Conservation (phyloP, 2,329 filamentous ascomycete species). For the Harringtonia aguacate region DNA sequence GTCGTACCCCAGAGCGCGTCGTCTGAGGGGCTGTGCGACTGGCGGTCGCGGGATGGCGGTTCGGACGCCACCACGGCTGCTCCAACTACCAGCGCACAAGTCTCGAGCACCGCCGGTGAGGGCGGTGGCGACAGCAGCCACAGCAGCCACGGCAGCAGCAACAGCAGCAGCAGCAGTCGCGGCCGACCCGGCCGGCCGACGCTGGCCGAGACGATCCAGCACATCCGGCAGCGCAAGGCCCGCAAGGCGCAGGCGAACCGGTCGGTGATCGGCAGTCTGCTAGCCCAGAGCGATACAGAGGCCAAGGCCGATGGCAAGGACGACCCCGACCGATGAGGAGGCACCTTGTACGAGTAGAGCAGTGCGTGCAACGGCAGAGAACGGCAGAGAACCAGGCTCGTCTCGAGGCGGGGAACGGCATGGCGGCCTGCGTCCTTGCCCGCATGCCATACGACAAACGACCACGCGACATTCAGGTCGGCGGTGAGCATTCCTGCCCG, state of each 20-base stretch:
- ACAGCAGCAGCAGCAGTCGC: background rate
- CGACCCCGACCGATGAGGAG: background rate
- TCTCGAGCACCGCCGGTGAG: constrained; percentile 10
- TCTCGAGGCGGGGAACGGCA: no score
- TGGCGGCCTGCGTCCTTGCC: no score
- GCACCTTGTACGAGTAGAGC: no score
- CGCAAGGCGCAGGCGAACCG: constrained; percentile 1
- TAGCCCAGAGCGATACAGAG: background rate
- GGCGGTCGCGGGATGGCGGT: constrained; percentile 19
- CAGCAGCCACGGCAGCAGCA: background rate
- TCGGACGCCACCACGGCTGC: background rate
- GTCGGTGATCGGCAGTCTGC: background rate
- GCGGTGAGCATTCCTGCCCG: no score
- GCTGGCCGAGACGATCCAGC: background rate
- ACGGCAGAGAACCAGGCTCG: no score
- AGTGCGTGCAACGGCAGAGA: no score
- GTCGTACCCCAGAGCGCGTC: constrained; percentile 28
- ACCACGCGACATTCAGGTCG: no score
- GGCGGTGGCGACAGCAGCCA: constrained; percentile 3
- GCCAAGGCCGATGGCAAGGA: background rate
- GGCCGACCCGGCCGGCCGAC: background rate
- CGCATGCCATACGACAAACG: no score
- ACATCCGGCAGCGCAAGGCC: constrained; percentile 5
- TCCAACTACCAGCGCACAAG: no score
- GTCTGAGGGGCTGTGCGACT: constrained; percentile 30